Evolutionary conservation across 257 asterid species (phyloP).

Genomic region (Echium plantagineum): DNA sequence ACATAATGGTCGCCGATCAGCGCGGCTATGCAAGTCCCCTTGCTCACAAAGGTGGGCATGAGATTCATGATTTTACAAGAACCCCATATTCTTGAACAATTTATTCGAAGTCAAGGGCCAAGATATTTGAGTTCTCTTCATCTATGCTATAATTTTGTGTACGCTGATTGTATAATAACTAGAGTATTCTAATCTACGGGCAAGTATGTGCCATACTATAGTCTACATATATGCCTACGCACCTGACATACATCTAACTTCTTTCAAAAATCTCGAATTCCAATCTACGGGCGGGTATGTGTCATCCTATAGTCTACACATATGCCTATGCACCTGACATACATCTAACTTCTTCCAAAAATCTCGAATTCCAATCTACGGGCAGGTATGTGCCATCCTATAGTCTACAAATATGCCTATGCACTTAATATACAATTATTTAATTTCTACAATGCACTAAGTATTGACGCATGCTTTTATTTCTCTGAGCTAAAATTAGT

Average conservation of each 20-base stretch:
- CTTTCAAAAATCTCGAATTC: too few species aligned
- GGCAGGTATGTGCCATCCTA: conserved; percentile 60
- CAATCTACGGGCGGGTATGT: too few species aligned
- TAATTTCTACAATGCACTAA: too few species aligned
- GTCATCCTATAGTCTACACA: too few species aligned
- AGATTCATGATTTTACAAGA: conserved; percentile 63
- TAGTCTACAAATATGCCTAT: background rate
- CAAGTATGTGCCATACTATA: too few species aligned
- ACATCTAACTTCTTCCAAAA: conserved; percentile 43
- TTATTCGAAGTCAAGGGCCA: conserved; percentile 45
- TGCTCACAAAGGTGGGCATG: conserved; percentile 47
- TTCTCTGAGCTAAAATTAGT: background rate
- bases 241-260: too few species aligned
- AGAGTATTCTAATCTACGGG: too few species aligned
- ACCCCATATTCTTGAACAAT: conserved; percentile 78
- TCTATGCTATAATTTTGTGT: background rate
- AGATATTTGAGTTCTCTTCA: conserved; percentile 30
- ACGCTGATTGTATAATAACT: conserved; percentile 8
- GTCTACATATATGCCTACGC: too few species aligned
- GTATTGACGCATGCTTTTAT: background rate
- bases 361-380: conserved; percentile 36
- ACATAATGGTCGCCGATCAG: conserved; percentile 47
- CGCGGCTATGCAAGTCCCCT: conserved; percentile 50
- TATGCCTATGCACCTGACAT: too few species aligned
- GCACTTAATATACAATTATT: background rate